Conservation (phyloP, 495 filamentous ascomycete genomes). For the Neurospora pannonica region DNA sequence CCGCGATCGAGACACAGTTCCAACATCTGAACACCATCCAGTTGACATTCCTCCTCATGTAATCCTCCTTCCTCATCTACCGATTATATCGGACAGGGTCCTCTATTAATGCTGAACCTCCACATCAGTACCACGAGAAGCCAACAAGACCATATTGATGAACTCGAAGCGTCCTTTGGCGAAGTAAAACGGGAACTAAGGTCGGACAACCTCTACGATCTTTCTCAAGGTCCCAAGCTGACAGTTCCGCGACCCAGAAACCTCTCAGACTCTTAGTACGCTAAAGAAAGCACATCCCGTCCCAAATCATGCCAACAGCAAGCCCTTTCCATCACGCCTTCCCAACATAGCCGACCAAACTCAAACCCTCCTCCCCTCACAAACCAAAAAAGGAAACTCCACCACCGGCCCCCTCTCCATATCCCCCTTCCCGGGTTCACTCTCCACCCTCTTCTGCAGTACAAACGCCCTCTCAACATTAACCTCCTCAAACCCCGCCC, state of each 20-base stretch:
- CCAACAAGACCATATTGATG: neutral
- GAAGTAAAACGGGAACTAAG: neutral
- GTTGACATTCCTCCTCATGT: neutral
- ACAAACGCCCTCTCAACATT: constrained; percentile 33
- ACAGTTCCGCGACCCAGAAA: neutral
- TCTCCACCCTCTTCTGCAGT: constrained; percentile 38
- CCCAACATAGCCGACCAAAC: no score
- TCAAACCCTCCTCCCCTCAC: constrained; percentile 25
- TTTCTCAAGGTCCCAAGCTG: neutral
- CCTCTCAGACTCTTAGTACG: neutral
- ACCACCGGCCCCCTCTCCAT: constrained; percentile 15
- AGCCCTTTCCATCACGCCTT: no score
- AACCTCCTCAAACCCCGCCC: constrained; percentile 39
- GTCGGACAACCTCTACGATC: neutral
- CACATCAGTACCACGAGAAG: neutral
- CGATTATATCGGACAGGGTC: no score
- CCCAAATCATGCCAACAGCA: no score
- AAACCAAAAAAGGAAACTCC: constrained; percentile 45
- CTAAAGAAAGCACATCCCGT: neutral
- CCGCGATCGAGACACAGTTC: neutral
- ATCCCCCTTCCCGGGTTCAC: constrained; percentile 19
- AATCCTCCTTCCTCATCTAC: neutral
- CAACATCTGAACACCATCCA: neutral
- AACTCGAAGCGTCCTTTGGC: neutral
- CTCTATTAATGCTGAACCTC: no score